Conservation (phyloP, 2,329 filamentous ascomycete genomes). For the Botrytis deweyae region DNA sequence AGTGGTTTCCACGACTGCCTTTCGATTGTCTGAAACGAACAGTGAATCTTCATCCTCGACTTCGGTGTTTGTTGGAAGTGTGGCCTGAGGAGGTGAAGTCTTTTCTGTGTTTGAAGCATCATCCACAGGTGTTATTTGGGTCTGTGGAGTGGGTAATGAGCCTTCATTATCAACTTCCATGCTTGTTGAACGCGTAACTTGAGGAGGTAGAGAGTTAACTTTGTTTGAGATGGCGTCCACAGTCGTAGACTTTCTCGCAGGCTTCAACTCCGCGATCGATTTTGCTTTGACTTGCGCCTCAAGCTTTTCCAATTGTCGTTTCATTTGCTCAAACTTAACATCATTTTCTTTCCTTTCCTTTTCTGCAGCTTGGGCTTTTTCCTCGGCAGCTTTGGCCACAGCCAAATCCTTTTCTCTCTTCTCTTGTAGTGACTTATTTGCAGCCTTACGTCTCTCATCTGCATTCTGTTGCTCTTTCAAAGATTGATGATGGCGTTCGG, state of each 20-base stretch:
- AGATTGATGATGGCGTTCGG: constrained; percentile 19
- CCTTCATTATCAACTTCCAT: background rate
- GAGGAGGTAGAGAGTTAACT: too few species aligned
- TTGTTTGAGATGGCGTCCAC: background rate
- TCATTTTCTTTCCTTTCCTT: background rate
- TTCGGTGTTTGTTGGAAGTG: background rate
- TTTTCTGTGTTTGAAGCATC: too few species aligned
- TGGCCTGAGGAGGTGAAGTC: background rate
- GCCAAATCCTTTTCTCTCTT: constrained; percentile 21
- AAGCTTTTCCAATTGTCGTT: background rate
- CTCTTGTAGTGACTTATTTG: constrained; percentile 19
- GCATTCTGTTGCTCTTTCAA: constrained; percentile 4
- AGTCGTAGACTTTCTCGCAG: background rate
- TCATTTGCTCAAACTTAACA: background rate
- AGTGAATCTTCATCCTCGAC: constrained; percentile 25
- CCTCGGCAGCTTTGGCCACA: constrained; percentile 5
- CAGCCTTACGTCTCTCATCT: constrained; percentile 16
- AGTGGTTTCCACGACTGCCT: background rate
- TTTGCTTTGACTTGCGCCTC: background rate
- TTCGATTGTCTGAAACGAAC: constrained; percentile 21
- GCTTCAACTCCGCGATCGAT: background rate
- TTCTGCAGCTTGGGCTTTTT: constrained; percentile 14
- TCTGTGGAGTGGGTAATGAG: background rate
- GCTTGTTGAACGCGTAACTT: background rate
- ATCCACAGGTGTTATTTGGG: background rate